Percentiles rank a stretch among this genome's conserved stretches.
These are phyloP conservation scores for Scheffersomyces spartinae DNA, from an alignment of 805 yeast species.

Conservation along the genomic window DNA sequence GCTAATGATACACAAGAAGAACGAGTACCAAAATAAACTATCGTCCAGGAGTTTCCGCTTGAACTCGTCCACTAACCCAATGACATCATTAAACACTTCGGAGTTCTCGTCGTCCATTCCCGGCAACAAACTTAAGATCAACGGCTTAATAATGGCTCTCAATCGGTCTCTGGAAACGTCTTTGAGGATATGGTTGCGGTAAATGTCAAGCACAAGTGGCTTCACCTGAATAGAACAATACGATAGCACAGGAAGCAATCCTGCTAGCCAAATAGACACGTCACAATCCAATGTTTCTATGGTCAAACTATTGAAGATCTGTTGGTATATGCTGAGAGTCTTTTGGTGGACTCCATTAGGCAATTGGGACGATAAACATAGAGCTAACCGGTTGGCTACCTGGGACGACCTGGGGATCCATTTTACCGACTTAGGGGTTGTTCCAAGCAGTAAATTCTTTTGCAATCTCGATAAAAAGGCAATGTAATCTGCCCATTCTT, in stretches of 20 bases:
- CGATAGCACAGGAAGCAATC: conserved; percentile 78
- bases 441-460: conserved; percentile 46
- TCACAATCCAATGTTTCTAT: conserved; percentile 39
- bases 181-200: conserved; percentile 41
- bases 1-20: conserved; percentile 64
- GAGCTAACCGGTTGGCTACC: conserved; percentile 61
- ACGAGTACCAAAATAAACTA: conserved; percentile 75
- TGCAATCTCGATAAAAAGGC: conserved; percentile 73
- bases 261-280: conserved; percentile 80
- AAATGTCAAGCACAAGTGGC: conserved; percentile 59
- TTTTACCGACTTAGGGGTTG: conserved; percentile 14
- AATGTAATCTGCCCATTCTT: conserved; percentile 98
- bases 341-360: conserved; percentile 97
- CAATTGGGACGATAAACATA: conserved; percentile 66
- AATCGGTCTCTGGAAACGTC: conserved; percentile 36
- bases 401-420: conserved; percentile 60
- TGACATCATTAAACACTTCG: conserved; percentile 58
- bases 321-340: conserved; percentile 64
- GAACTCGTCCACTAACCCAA: conserved; percentile 50
- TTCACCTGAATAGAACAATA: conserved; percentile 84
- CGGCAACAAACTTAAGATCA: conserved; percentile 65
- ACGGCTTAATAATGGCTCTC: conserved; percentile 50
- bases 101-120: conserved; percentile 90
- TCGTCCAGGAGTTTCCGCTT: conserved; percentile 50
- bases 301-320: conserved; percentile 56